Percentiles rank a stretch among this genome's conserved stretches.
Evolutionary conservation across 2,329 filamentous ascomycete genomes (phyloP).

Genomic region (Exophiala viscosa): DNA sequence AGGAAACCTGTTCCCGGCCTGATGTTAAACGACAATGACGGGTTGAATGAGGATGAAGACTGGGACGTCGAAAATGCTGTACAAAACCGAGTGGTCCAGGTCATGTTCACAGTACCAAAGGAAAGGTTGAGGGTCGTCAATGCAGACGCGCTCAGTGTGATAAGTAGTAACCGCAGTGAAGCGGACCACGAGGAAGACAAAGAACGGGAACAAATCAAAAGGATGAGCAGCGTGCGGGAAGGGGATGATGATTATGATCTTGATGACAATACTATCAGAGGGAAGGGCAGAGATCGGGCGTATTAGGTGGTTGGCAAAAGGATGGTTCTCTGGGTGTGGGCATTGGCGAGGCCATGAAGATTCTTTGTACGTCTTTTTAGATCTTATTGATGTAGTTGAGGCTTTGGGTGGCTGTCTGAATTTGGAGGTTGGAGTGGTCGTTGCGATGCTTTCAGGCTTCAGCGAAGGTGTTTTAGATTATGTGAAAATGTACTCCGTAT

Average conservation of each 20-base stretch:
- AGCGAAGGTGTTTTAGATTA: slow-evolving; percentile 1
- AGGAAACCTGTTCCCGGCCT: slow-evolving; percentile 31
- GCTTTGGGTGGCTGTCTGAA: neutral
- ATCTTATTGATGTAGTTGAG: too few relatives aligned
- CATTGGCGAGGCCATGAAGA: too few relatives aligned
- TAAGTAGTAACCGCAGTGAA: slow-evolving; percentile 30
- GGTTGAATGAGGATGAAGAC: slow-evolving; percentile 46
- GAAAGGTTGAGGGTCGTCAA: slow-evolving; percentile 88
- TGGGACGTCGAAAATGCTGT: slow-evolving; percentile 75
- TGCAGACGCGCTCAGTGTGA: slow-evolving; percentile 50
- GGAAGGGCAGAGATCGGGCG: slow-evolving; percentile 14
- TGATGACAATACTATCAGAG: slow-evolving; percentile 10
- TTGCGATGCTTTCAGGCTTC: too few relatives aligned
- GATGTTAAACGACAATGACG: slow-evolving; percentile 11
- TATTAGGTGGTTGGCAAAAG: neutral
- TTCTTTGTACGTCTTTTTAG: too few relatives aligned
- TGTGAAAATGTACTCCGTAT: neutral
- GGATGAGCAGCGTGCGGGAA: slow-evolving; percentile 28
- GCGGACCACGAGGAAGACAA: slow-evolving; percentile 23
- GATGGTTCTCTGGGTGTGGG: too few relatives aligned
- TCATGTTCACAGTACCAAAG: slow-evolving; percentile 92
- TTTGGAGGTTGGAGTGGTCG: neutral
- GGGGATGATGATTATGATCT: slow-evolving; percentile 20
- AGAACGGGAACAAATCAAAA: slow-evolving; percentile 23
- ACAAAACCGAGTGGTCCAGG: slow-evolving; percentile 68